Evolutionary conservation across 2,329 filamentous ascomycete species (phyloP), one percentile per base, ranked within the genome.

Genomic region (Fusarium luffae): DNA sequence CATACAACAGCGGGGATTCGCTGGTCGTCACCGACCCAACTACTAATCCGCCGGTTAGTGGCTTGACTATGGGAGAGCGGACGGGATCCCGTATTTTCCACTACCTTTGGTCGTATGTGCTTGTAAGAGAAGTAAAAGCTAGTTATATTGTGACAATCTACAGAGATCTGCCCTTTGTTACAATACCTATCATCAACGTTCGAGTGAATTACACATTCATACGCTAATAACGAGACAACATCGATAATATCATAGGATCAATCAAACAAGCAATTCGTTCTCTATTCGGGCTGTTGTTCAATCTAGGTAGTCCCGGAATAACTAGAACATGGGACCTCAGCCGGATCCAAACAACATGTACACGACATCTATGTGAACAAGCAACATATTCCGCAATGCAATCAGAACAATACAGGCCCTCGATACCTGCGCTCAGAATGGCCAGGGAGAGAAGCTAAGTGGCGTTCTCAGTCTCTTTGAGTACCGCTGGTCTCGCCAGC

Each of bases 91-190:
- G 34, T 37, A 37, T 37, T 37, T 37, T 37, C 34, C 34, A 37
- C 34, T 37, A 37, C 34, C 34, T 37, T 4, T 37, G 34, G 34
- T 37, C 34, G 34, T 37, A 37, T 37, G 34, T 37, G 10, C 18
- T n/a, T 7, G 18, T 11, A 7, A 2, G 1, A 7, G 2, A 5
- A 12, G 18, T 6, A 37, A 12, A 4, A 1, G 0, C 1, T 4
- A 1, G 0, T 0, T 11, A 37, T 37, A 37, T 11, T 1, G 9
- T 37, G 1, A 2, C 0, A 0, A 4, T 6, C 0, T 1, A 3
- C 1, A 18, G 8, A 10, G 18, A 11, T n/a, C 34, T n/a, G 18
- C 18, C 34, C 34, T n/a, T n/a, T 37, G 18, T 37, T 10, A 1
- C 5, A 37, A 37, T 18, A n/a, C 10, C 9, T n/a, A 37, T 6